These are phyloP conservation scores for Nakaseomyces sp. DNA, from an alignment of 1,139 yeast species.

Conservation along the genomic window DNA sequence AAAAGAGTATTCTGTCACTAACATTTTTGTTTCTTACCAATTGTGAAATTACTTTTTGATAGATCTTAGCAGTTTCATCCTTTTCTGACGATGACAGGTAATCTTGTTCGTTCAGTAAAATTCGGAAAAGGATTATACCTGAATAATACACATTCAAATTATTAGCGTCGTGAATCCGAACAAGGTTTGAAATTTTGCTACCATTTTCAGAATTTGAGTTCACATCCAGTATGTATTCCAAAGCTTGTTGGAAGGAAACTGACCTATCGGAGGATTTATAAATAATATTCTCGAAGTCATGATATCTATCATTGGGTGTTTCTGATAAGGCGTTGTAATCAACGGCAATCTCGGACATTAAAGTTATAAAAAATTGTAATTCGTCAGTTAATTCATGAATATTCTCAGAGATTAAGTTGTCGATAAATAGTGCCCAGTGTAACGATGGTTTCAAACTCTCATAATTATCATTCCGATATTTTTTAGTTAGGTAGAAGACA, in stretches of 20 bases:
- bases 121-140: not conserved
- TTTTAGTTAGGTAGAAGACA: slow-evolving; percentile 31
- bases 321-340: slow-evolving; percentile 33
- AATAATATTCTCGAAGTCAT: slow-evolving; percentile 17
- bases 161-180: not conserved
- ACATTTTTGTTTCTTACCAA: not conserved
- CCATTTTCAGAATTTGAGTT: not conserved
- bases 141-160: not conserved
- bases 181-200: not conserved
- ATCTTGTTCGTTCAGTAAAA: slow-evolving; percentile 1
- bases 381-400: slow-evolving; percentile 17
- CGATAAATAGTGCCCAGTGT: slow-evolving; percentile 25
- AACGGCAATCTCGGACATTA: slow-evolving; percentile 32
- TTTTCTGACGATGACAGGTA: not conserved
- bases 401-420: slow-evolving; percentile 13
- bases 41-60: not conserved
- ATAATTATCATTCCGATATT: slow-evolving; percentile 15
- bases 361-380: slow-evolving; percentile 23
- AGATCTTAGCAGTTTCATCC: not conserved
- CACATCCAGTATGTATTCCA: not conserved
- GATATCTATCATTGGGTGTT: slow-evolving; percentile 16
- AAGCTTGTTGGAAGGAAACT: not conserved
- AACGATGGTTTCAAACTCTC: slow-evolving; percentile 14
- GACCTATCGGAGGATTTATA: slow-evolving; percentile 8
- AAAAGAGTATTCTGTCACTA: not conserved